Evolutionary conservation across 305 asterid species (phyloP).

Genomic region (Coffea humblotiana): DNA sequence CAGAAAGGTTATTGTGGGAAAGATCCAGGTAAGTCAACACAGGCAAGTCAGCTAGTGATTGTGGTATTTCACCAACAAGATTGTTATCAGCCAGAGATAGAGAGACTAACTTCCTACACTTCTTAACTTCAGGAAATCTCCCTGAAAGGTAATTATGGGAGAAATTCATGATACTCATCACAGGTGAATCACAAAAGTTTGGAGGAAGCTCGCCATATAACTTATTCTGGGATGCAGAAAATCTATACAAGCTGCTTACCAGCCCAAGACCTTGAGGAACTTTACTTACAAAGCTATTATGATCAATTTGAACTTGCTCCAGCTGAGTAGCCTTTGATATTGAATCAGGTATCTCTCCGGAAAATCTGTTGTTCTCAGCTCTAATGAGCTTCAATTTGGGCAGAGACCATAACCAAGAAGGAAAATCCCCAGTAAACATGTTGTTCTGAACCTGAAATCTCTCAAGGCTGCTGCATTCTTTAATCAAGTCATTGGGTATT

Average conservation of each 20-base stretch:
- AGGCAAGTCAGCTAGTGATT: slow-evolving; percentile 61
- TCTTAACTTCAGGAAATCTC: slow-evolving; percentile 58
- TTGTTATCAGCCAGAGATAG: slow-evolving; percentile 67
- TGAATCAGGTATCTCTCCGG: slow-evolving; percentile 74
- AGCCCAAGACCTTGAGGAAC: slow-evolving; percentile 69
- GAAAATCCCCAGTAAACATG: slow-evolving; percentile 60
- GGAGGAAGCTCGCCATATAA: slow-evolving; percentile 78
- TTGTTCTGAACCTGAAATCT: slow-evolving; percentile 83
- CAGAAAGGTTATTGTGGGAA: slow-evolving; percentile 68
- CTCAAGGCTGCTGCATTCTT: slow-evolving; percentile 62
- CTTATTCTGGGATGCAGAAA: slow-evolving; percentile 66
- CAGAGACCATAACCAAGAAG: slow-evolving; percentile 70
- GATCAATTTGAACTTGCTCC: slow-evolving; percentile 91
- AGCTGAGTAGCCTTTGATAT: slow-evolving; percentile 64
- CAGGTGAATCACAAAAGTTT: slow-evolving; percentile 78
- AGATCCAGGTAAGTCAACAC: slow-evolving; percentile 82
- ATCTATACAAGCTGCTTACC: slow-evolving; percentile 61
- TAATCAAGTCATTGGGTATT: slow-evolving; percentile 41
- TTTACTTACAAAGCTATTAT: slow-evolving; percentile 58
- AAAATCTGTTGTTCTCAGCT: slow-evolving; percentile 78
- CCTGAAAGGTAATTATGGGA: slow-evolving; percentile 69
- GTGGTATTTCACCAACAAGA: slow-evolving; percentile 63
- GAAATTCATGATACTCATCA: slow-evolving; percentile 74
- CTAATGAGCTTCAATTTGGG: slow-evolving; percentile 67
- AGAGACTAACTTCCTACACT: slow-evolving; percentile 63